phyloP scores from a whole-genome alignment of 2,329 filamentous ascomycete species.

The Rhynchosporium agropyri region DNA sequence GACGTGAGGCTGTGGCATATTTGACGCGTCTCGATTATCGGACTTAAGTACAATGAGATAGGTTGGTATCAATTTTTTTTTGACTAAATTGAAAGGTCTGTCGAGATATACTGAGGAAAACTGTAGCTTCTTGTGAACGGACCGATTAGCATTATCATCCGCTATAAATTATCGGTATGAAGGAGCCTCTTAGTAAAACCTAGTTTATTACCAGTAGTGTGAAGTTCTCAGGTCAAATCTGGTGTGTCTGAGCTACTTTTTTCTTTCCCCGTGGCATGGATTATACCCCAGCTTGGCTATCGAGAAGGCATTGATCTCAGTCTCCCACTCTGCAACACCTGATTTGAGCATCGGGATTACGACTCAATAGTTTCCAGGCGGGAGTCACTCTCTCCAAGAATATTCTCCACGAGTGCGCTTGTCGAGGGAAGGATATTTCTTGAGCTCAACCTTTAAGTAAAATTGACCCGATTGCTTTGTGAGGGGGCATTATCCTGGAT shows the following conservation, averaged over 20 bases:
- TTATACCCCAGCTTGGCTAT: neutral
- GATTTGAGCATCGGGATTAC: slow-evolving; percentile 1
- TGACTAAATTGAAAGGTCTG: no score
- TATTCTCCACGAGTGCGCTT: slow-evolving; percentile 5
- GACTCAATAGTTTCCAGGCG: slow-evolving; percentile 1
- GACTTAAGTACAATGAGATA: neutral
- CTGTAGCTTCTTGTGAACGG: no score
- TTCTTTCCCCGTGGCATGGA: neutral
- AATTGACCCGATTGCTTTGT: neutral
- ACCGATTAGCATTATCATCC: no score
- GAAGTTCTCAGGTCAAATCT: neutral
- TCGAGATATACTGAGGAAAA: no score
- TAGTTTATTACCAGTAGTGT: no score
- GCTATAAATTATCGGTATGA: no score
- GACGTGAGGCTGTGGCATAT: neutral
- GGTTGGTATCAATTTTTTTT: no score
- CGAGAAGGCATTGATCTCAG: slow-evolving; percentile 1
- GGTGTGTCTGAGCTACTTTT: no score
- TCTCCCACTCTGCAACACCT: slow-evolving; percentile 2
- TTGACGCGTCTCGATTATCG: neutral
- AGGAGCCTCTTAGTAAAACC: no score
- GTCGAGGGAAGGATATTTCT: neutral
- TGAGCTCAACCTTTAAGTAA: neutral
- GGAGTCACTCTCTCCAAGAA: slow-evolving; percentile 1
- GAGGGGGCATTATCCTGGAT: slow-evolving; percentile 1